These are phyloP conservation scores for Bruguiera parviflora DNA, from an alignment of 345 rosid genomes.

Conservation along the genomic window DNA sequence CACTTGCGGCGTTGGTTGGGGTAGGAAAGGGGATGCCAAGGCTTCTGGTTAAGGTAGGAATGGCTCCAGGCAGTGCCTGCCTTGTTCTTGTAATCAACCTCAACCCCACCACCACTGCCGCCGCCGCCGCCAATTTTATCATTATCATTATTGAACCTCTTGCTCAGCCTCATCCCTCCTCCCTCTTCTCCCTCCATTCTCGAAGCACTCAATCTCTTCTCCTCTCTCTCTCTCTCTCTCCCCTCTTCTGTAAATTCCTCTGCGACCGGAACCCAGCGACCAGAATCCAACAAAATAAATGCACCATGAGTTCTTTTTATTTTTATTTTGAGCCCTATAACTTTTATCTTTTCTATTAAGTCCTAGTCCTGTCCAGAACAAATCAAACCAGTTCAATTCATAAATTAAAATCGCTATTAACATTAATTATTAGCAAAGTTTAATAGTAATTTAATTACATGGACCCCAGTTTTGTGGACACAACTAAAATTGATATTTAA, in stretches of 20 bases:
- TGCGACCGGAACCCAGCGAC: neutral
- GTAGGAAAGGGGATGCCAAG: slow-evolving; percentile 99
- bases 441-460: too few relatives aligned
- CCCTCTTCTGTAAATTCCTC: neutral
- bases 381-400: too few relatives aligned
- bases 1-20: slow-evolving; percentile 99
- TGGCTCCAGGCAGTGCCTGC: slow-evolving; percentile 99
- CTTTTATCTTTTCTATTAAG: too few relatives aligned
- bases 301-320: too few relatives aligned
- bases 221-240: neutral
- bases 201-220: neutral
- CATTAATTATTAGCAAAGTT: too few relatives aligned
- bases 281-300: too few relatives aligned
- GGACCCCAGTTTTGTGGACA: too few relatives aligned
- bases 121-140: slow-evolving; percentile 34
- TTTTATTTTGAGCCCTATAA: too few relatives aligned
- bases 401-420: too few relatives aligned
- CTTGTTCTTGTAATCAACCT: slow-evolving; percentile 90
- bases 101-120: slow-evolving; percentile 21
- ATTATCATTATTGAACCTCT: slow-evolving; percentile 55
- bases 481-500: too few relatives aligned
- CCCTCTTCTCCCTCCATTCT: slow-evolving; percentile 82
- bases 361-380: too few relatives aligned
- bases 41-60: slow-evolving; percentile 91
- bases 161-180: slow-evolving; percentile 74